A percentile compares a stretch with the other conserved stretches of the same genome.
These are phyloP conservation scores for Pythium pyrilobum DNA, from an alignment of 352 stramenopile genomes.

Conservation along the genomic window DNA sequence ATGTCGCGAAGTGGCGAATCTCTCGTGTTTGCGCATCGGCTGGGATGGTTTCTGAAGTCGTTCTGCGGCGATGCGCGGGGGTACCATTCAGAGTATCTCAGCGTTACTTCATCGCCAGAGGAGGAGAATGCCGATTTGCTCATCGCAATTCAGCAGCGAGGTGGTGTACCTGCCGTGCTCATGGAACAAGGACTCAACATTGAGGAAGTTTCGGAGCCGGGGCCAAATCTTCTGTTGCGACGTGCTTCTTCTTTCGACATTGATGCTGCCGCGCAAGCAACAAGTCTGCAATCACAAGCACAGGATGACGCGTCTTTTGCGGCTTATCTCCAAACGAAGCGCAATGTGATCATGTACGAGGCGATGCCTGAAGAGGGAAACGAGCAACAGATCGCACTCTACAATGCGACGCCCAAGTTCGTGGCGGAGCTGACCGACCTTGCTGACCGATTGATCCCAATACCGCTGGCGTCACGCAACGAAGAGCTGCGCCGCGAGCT, in stretches of 20 bases:
- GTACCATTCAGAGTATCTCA: constrained; percentile 77
- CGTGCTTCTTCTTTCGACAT: constrained; percentile 57
- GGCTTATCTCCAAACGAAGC: constrained; percentile 42
- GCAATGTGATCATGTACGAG: constrained; percentile 47
- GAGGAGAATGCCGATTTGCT: constrained; percentile 64
- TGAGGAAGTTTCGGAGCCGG: constrained; percentile 56
- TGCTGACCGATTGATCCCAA: constrained; percentile 53
- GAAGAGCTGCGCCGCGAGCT: constrained; percentile 41
- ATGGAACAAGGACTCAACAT: constrained; percentile 70
- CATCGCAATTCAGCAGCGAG: constrained; percentile 55
- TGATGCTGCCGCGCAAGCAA: constrained; percentile 29
- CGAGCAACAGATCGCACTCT: constrained; percentile 54
- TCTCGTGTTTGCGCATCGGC: constrained; percentile 78
- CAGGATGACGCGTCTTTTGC: constrained; percentile 54
- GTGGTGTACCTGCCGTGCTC: constrained; percentile 60
- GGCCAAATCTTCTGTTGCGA: constrained; percentile 42
- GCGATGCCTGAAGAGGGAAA: constrained; percentile 56
- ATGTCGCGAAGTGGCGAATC: constrained; percentile 77
- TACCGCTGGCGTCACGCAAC: constrained; percentile 41
- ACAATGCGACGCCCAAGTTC: constrained; percentile 65
- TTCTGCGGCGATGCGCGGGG: constrained; percentile 61
- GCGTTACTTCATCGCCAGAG: constrained; percentile 44
- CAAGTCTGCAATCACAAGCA: constrained; percentile 23
- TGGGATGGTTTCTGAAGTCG: constrained; percentile 86
- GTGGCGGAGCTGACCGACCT: constrained; percentile 63